Evolutionary conservation across 2,329 filamentous ascomycete genomes (phyloP), one percentile per base, ranked within the genome.

Genomic region (Aspergillus texensis): DNA sequence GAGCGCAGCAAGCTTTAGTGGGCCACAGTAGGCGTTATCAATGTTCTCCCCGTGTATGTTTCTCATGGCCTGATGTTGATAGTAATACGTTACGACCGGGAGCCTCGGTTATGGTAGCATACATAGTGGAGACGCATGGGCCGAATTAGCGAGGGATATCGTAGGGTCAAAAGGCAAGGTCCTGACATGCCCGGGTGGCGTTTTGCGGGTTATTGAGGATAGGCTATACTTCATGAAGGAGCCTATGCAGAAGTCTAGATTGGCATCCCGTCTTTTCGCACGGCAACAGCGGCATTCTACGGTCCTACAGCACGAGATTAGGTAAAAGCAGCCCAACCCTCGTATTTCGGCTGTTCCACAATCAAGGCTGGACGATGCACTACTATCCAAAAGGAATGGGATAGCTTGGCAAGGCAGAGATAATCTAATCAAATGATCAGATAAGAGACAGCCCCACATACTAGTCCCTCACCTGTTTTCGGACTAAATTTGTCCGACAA

Each of bases 341-440:
- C 46, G 46, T 50, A 50, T 50, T 28, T 50, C 24, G 46, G 26
- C 16, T 6, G 46, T 50, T 28, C 46, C 14, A 50, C 24, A 19
- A 50, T 16, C 26, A 50, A 50, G 46, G 24, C n/a, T 24, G 39
- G 39, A 41, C 16, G 24, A 48, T 48, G 45, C 24, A 48, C 45
- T 26, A 26, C 21, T 10, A 26, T 26, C 12, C 21, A 48, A 48
- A 48, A 8, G 45, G 45, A 48, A 48, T 48, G 45, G 45, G 21
- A 28, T 50, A 26, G 43, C 43, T 46, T 46, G 43, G 43, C 43
- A 46, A 46, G 26, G 26, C 24, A 28, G 4, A 50, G 46, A 28
- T 30, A 50, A 50, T 50, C 46, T 50, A 50, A 50, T 50, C 46
- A 50, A 50, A 50, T 50, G 46, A 50, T 50, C 46, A 50, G 46